A percentile compares a stretch with the other conserved stretches of the same genome.
phyloP scores from a whole-genome alignment of 148 eudicot species.

The Silene latifolia region DNA sequence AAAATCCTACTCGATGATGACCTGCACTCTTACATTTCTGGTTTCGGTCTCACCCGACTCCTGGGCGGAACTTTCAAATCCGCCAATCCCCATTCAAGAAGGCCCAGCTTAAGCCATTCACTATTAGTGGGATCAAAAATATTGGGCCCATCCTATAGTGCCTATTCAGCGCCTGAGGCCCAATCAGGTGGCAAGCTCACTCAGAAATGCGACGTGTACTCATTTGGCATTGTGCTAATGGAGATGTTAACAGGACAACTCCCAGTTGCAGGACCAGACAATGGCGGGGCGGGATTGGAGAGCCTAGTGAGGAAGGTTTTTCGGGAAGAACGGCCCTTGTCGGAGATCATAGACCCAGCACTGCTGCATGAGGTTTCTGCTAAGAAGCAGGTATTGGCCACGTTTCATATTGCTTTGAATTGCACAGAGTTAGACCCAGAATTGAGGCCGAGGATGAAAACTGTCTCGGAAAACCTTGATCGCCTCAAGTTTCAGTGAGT shows the following conservation, averaged over 20 bases:
- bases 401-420: constrained; percentile 73
- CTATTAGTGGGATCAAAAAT: constrained; percentile 33
- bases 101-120: constrained; percentile 37
- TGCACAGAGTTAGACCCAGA: constrained; percentile 88
- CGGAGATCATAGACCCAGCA: constrained; percentile 76
- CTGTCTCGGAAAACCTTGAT: constrained; percentile 68
- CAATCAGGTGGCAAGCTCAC: constrained; percentile 43
- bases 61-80: constrained; percentile 39
- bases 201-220: constrained; percentile 81
- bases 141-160: constrained; percentile 31
- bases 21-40: constrained; percentile 65
- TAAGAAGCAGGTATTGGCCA: constrained; percentile 78
- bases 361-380: constrained; percentile 76
- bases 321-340: constrained; percentile 68
- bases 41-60: constrained; percentile 78
- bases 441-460: constrained; percentile 78
- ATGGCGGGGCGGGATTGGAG: constrained; percentile 57
- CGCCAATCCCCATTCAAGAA: constrained; percentile 24
- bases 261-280: constrained; percentile 46
- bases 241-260: constrained; percentile 69
- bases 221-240: constrained; percentile 83
- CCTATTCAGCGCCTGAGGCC: constrained; percentile 70
- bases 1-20: constrained; percentile 89
- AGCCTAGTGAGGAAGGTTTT: constrained; percentile 63
- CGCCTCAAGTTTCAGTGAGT: constrained; percentile 48